Conservation (phyloP, 2,329 filamentous ascomycete species). For the Alternaria brassicicola region DNA sequence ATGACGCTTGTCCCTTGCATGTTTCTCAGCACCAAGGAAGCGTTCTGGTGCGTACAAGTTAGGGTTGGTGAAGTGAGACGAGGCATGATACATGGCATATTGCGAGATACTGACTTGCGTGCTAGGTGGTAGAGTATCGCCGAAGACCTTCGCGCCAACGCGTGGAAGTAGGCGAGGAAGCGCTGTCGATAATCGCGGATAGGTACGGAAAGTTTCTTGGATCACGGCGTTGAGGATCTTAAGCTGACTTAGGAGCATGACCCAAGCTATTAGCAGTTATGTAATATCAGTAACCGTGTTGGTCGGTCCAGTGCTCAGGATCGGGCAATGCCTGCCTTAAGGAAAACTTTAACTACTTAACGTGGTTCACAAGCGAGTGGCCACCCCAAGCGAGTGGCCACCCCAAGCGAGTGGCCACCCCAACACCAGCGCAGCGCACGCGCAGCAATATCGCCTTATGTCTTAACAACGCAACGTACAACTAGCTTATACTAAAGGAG, state of each 20-base stretch:
- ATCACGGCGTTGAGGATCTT: slow-evolving; percentile 26
- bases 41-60: slow-evolving; percentile 22
- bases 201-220: slow-evolving; percentile 27
- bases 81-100: slow-evolving; percentile 20
- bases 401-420: too few species aligned
- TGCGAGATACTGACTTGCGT: slow-evolving; percentile 20
- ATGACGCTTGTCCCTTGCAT: slow-evolving; percentile 35
- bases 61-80: slow-evolving; percentile 19
- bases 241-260: slow-evolving; percentile 17
- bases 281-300: background rate
- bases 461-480: too few species aligned
- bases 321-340: too few species aligned
- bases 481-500: too few species aligned
- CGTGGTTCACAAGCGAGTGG: too few species aligned
- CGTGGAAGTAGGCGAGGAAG: slow-evolving; percentile 17
- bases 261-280: slow-evolving; percentile 19
- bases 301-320: too few species aligned
- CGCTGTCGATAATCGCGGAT: slow-evolving; percentile 18
- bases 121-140: slow-evolving; percentile 16
- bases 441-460: too few species aligned
- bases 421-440: too few species aligned
- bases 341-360: too few species aligned
- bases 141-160: slow-evolving; percentile 17
- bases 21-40: slow-evolving; percentile 22
- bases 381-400: too few species aligned